Percentiles rank a stretch among this genome's conserved stretches.
Evolutionary conservation across 345 rosid species (phyloP).

Genomic region (Salix caprea): DNA sequence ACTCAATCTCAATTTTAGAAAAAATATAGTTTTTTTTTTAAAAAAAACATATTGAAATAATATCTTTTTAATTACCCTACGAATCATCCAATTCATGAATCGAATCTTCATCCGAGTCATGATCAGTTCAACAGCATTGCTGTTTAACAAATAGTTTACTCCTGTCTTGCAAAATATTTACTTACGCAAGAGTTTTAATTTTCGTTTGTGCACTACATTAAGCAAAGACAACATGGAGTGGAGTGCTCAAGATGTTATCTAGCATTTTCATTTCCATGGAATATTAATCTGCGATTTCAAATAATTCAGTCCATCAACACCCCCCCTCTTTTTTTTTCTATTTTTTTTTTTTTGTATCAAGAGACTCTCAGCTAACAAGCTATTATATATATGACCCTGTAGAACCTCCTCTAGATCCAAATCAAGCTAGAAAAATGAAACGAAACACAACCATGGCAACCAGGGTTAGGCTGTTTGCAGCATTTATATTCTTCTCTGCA

Average conservation of each 20-base stretch:
- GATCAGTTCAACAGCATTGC: too few relatives aligned
- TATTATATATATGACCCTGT: conserved; percentile 16
- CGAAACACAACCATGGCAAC: conserved; percentile 11
- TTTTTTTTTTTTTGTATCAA: conserved; percentile 2
- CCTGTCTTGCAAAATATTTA: too few relatives aligned
- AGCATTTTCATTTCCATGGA: conserved; percentile 24
- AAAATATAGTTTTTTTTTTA: too few relatives aligned
- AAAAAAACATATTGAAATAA: too few relatives aligned
- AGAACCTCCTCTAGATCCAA: conserved; percentile 7
- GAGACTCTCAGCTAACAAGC: conserved; percentile 1
- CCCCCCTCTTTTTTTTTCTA: background rate
- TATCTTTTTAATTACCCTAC: too few relatives aligned
- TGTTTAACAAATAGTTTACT: too few relatives aligned
- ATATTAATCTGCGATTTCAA: conserved; percentile 16
- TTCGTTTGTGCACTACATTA: conserved; percentile 8
- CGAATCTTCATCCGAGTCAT: too few relatives aligned
- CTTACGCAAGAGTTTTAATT: background rate
- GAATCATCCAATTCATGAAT: too few relatives aligned
- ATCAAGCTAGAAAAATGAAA: background rate
- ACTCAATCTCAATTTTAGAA: too few relatives aligned
- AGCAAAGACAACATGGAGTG: conserved; percentile 27
- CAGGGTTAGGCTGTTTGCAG: conserved; percentile 17
- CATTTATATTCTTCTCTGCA: conserved; percentile 24
- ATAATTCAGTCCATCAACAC: conserved; percentile 2
- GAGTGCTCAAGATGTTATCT: conserved; percentile 9